Percentiles rank a stretch among this genome's conserved stretches.
Conservation (phyloP, 2,329 filamentous ascomycete species). For the Penicillium sumatraense region DNA sequence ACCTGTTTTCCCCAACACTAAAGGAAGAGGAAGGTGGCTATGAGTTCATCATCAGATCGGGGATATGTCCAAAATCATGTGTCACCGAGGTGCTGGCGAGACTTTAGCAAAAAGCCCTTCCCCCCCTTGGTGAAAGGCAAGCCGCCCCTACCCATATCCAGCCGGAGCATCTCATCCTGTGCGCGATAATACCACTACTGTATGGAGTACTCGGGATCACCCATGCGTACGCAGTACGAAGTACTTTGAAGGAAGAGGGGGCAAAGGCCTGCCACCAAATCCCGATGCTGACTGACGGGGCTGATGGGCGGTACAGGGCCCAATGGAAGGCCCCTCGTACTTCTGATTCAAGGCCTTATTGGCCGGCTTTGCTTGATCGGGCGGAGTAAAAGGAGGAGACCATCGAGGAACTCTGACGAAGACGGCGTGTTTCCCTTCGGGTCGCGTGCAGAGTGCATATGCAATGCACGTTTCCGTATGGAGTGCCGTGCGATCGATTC, state of each 20-base stretch:
- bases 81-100: constrained; percentile 18
- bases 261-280: constrained; percentile 11
- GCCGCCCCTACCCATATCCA: constrained; percentile 16
- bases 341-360: constrained; percentile 8
- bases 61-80: constrained; percentile 16
- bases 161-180: constrained; percentile 2
- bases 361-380: constrained; percentile 5
- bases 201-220: not conserved
- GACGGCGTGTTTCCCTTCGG: constrained; percentile 15
- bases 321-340: constrained; percentile 4
- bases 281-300: constrained; percentile 15
- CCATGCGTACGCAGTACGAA: too few relatives aligned
- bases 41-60: not conserved
- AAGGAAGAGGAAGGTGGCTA: constrained; percentile 4
- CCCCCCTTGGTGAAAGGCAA: not conserved
- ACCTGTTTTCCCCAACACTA: not conserved
- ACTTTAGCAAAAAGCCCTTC: not conserved
- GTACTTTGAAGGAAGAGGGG: not conserved
- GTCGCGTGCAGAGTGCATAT: constrained; percentile 26
- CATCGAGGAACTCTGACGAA: constrained; percentile 14
- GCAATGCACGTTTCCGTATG: constrained; percentile 29
- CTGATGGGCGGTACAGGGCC: not conserved
- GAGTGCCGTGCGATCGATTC: constrained; percentile 21
- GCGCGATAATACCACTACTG: not conserved
- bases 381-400: constrained; percentile 10